Evolutionary conservation across 192 early-diverging fungal species (phyloP), one percentile per base, ranked within the genome.

Genomic region (Oehlia diaphana): DNA sequence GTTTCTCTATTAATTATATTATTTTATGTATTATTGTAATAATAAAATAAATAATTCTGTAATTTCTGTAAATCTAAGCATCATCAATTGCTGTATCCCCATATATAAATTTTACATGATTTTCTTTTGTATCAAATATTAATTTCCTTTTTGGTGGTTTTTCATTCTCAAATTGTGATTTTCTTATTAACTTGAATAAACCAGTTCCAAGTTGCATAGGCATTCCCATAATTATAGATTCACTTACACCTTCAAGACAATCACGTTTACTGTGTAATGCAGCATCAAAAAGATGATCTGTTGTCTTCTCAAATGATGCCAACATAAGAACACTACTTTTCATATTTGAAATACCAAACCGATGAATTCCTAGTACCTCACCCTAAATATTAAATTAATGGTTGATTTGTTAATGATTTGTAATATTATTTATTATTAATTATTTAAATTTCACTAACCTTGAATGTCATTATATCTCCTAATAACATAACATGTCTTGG

Each of bases 301-400:
- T 98, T 0, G 98, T 99, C 89, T 98, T 99, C 87, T 99, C 98
- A 81, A 99, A 99, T 58, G 97, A 99, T 12, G 97, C 97, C 81
- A 99, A 89, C 97, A 98, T 99, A 80, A 99, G 91, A 16, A 98
- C 98, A 83, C 93, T 95, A 85, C 98, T 97, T 83, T 97, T 98
- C 97, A 99, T 99, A 90, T 99, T 98, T 73, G 97, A 93, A 79
- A 99, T 96, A 85, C 98, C 98, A 83, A 98, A 98, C 28, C 98
- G 93, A 50, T 97, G 98, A 78, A 99, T 98, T 75, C 97, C 98
- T 8, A 99, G 86, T 3, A 99, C 92, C 88, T 99, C 97, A 16
- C 98, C 98, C 92, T 93, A 76, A 44, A 35, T 58, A 75, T 66
- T 23, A 77, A 61, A 62, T 50, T 28, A 63, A 49, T 42, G 53